Conservation (phyloP, 129 eudicot species). For the Deinandra increscens region DNA sequence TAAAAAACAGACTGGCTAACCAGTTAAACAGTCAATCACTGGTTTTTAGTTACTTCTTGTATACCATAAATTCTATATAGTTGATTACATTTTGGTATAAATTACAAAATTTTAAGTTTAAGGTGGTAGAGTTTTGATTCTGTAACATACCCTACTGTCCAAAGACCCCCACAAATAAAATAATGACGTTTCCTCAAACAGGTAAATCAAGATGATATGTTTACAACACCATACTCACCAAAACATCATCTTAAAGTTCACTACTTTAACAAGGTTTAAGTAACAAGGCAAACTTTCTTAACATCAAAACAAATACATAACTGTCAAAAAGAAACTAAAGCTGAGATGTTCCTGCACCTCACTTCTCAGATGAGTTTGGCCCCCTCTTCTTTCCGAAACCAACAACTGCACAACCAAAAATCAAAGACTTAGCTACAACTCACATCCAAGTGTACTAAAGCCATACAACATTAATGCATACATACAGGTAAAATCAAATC, state of each 20-base stretch:
- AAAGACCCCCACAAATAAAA: no score
- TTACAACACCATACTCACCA: neutral
- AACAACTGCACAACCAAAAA: conserved; percentile 39
- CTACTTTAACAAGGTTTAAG: neutral
- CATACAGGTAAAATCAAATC: neutral
- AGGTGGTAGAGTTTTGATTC: no score
- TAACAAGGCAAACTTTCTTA: neutral
- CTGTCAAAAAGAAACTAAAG: neutral
- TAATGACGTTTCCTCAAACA: no score
- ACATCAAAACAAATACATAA: conserved; percentile 7
- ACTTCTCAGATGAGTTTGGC: conserved; percentile 64
- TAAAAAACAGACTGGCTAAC: no score
- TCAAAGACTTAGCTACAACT: neutral
- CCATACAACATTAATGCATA: neutral
- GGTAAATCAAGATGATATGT: no score
- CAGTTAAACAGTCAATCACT: no score
- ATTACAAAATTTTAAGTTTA: no score
- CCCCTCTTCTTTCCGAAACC: conserved; percentile 61
- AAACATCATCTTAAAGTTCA: neutral
- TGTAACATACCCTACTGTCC: no score
- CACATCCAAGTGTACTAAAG: neutral
- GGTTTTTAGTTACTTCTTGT: no score
- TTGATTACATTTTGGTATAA: no score
- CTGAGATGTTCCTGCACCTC: neutral
- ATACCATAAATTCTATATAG: no score